phyloP scores from a whole-genome alignment of 352 stramenopile genomes.

The Globisporangium polare region DNA sequence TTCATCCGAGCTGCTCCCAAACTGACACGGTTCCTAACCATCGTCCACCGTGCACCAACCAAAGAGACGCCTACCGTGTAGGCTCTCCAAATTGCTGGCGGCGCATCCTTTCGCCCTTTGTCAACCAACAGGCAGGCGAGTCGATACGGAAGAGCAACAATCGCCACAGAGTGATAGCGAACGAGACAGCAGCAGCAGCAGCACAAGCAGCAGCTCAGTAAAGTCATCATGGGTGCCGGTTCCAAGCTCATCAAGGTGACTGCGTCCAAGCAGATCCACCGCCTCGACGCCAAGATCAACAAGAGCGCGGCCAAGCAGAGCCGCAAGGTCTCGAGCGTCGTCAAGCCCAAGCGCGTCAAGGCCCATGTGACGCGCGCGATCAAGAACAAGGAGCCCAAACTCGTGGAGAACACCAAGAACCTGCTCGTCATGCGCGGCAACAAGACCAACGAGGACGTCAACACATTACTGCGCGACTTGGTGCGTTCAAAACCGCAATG shows the following conservation, averaged over 20 bases:
- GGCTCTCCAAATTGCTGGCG: neutral
- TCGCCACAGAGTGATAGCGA: constrained; percentile 1
- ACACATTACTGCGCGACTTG: constrained; percentile 79
- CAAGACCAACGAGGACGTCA: constrained; percentile 85
- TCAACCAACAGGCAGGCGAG: neutral
- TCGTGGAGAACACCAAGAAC: constrained; percentile 91
- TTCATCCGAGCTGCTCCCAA: neutral
- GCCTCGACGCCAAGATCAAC: constrained; percentile 55
- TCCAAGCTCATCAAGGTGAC: constrained; percentile 67
- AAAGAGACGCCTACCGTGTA: constrained; percentile 14
- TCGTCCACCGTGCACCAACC: constrained; percentile 38
- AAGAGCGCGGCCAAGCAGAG: constrained; percentile 70
- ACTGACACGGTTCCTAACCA: constrained; percentile 7
- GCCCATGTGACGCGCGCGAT: constrained; percentile 76
- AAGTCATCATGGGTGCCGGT: constrained; percentile 47
- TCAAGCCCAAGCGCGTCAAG: constrained; percentile 80
- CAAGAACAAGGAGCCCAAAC: constrained; percentile 89
- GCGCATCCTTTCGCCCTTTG: too few species aligned
- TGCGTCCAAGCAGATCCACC: constrained; percentile 63
- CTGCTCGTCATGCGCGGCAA: constrained; percentile 87
- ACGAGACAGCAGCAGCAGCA: constrained; percentile 1
- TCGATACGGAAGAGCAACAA: constrained; percentile 4
- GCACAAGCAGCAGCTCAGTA: constrained; percentile 10
- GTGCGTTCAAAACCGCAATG: constrained; percentile 16
- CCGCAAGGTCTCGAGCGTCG: constrained; percentile 62